Evolutionary conservation across 2,329 filamentous ascomycete species (phyloP).

Genomic region (Chaetomiaceae sp.): DNA sequence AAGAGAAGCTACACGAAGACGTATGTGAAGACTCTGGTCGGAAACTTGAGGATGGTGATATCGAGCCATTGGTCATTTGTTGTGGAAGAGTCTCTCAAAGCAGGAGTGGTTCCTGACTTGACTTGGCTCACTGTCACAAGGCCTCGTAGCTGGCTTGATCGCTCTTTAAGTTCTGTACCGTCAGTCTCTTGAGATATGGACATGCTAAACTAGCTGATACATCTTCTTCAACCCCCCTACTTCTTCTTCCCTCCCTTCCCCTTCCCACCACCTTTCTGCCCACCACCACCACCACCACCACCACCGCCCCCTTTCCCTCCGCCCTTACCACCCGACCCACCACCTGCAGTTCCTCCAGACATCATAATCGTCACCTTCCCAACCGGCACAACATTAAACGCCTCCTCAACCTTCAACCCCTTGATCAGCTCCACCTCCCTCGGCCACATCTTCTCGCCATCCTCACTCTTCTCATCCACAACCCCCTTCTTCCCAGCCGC

Average conservation of each 20-base stretch:
- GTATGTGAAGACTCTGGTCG: no score
- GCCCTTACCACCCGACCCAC: constrained; percentile 40
- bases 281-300: constrained; percentile 8
- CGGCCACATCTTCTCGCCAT: constrained; percentile 76
- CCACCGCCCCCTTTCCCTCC: constrained; percentile 29
- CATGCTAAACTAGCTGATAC: no score
- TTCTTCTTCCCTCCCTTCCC: constrained; percentile 18
- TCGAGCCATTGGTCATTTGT: no score
- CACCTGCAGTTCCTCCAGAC: constrained; percentile 49
- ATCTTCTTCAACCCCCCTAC: background rate
- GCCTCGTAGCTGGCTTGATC: no score
- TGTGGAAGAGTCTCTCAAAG: no score
- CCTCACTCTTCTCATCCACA: constrained; percentile 56
- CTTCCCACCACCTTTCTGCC: constrained; percentile 10
- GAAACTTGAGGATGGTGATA: no score
- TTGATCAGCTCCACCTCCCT: constrained; percentile 81
- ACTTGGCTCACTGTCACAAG: no score
- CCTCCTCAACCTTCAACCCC: constrained; percentile 74
- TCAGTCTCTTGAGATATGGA: background rate
- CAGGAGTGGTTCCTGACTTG: no score
- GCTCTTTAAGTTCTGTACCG: no score
- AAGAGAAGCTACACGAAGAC: no score
- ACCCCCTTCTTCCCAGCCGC: constrained; percentile 51
- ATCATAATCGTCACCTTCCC: constrained; percentile 77
- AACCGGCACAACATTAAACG: constrained; percentile 75